Evolutionary conservation across 1,284 basidiomycete species (phyloP).

Genomic region (Hypsizygus ulmarius): DNA sequence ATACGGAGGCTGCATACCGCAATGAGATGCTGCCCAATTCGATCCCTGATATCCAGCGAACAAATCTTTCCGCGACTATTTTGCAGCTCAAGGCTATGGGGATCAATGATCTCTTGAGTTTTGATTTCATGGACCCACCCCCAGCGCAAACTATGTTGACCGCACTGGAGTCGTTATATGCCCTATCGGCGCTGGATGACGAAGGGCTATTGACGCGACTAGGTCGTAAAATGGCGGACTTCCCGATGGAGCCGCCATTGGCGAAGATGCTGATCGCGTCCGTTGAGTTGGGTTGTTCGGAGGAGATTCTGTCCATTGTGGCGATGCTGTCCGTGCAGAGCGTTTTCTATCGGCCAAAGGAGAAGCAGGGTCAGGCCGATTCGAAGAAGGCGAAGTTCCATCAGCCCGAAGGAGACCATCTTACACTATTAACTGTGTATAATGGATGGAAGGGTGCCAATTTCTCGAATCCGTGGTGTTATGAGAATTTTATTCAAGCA

Average conservation of each 20-base stretch:
- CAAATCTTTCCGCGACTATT: constrained; percentile 92
- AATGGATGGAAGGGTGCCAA: constrained; percentile 97
- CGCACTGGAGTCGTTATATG: constrained; percentile 92
- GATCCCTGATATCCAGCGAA: constrained; percentile 96
- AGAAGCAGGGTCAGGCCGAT: constrained; percentile 98
- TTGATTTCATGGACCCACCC: constrained; percentile 99
- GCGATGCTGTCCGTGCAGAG: constrained; percentile 97
- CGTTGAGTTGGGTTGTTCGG: constrained; percentile 94
- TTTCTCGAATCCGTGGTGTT: constrained; percentile 96
- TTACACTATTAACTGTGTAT: constrained; percentile 95
- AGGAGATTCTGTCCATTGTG: constrained; percentile 95
- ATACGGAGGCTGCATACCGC: constrained; percentile 95
- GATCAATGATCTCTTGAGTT: constrained; percentile 95
- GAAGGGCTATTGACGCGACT: constrained; percentile 93
- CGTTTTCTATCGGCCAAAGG: constrained; percentile 97
- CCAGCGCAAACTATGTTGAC: constrained; percentile 95
- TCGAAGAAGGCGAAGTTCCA: constrained; percentile 99
- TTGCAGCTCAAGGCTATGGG: constrained; percentile 98
- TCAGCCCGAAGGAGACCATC: constrained; percentile 95
- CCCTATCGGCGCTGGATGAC: constrained; percentile 93
- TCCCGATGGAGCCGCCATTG: constrained; percentile 94
- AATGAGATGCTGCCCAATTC: constrained; percentile 99
- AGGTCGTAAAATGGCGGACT: constrained; percentile 99
- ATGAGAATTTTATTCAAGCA: constrained; percentile 97
- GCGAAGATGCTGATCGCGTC: constrained; percentile 99